Evolutionary conservation across 176 grass and related monocot genomes (phyloP).

Genomic region (Raddia distichophylla): DNA sequence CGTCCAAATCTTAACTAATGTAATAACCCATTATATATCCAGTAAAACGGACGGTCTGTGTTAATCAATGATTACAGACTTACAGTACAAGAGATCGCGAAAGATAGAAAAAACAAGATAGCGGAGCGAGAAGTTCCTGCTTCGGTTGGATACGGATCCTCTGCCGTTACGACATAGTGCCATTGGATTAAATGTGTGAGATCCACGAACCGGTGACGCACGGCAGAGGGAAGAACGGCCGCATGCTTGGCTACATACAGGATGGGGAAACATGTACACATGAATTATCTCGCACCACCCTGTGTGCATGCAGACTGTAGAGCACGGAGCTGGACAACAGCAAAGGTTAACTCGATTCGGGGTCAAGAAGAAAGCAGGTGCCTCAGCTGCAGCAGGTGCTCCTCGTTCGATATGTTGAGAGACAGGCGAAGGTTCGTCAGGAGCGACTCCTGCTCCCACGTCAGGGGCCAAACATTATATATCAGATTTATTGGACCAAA

Average conservation of each 20-base stretch:
- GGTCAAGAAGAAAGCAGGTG: constrained; percentile 55
- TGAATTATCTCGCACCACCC: not conserved
- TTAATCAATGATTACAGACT: too few species aligned
- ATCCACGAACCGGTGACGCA: too few species aligned
- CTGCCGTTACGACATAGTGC: too few species aligned
- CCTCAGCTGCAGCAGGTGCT: constrained; percentile 71
- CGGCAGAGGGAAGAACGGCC: too few species aligned
- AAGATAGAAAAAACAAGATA: too few species aligned
- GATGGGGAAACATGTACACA: not conserved
- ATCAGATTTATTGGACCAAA: not conserved
- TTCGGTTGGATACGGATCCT: not conserved
- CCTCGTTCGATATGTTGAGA: constrained; percentile 78
- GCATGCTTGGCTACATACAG: not conserved
- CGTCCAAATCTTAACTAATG: too few species aligned
- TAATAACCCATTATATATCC: too few species aligned
- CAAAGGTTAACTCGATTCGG: not conserved
- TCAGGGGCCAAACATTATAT: constrained; percentile 54
- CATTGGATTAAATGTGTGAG: too few species aligned
- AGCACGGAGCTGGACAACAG: not conserved
- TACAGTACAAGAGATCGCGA: too few species aligned
- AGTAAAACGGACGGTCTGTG: too few species aligned
- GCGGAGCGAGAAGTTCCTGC: not conserved
- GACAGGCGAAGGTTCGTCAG: constrained; percentile 81
- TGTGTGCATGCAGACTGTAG: not conserved
- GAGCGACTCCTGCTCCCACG: constrained; percentile 80